Evolutionary conservation across 139 green algal species (phyloP), one percentile per base, ranked within the genome.

Genomic region (Prasinococcaceae sp.): DNA sequence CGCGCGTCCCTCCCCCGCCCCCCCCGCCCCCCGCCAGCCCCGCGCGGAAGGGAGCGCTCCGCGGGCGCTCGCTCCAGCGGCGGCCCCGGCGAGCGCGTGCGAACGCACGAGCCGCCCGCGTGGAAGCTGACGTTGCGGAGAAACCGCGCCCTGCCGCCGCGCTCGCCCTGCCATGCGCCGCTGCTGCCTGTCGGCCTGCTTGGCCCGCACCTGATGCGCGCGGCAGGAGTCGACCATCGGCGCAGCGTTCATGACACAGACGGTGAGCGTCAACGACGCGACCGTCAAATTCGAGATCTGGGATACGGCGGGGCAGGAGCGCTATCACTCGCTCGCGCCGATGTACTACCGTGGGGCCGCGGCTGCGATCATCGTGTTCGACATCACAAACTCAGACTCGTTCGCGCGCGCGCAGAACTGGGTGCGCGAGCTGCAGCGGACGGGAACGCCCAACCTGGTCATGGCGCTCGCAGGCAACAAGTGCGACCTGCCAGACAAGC

Each of bases 251-350:
- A 64, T 96, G 10, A 98, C 90, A 5, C 95, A 98, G 58, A 92
- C 84, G 1, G 70, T 98, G 17, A 78, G 83, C 4, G 66, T 70
- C 6, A 58, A 65, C 36, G 90, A 97, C 52, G 70, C 84, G 6
- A 85, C 82, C 37, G 79, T 98, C 1, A 98, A 98, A 74, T 96
- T 98, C 78, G 90, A 98, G 68, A 98, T 98, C 30, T 97, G 66
- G 66, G 54, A 68, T 28, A 68, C 60, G 33, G 90, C 90, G 32
- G 90, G 90, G 0, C 90, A 98, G 68, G 90, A 98, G 61, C 64
- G 90, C 16, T 98, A 98, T 64, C 90, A 97, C 68, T 92, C 77
- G 37, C 69, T 98, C 33, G 90, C 90, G 1, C 90, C 90, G 14
- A 98, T 98, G 90, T 98, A 98, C 63, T 98, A 98, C 74, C 80